These are phyloP conservation scores for Daedaleopsis nitida DNA, from an alignment of 768 basidiomycete species.

Conservation along the genomic window DNA sequence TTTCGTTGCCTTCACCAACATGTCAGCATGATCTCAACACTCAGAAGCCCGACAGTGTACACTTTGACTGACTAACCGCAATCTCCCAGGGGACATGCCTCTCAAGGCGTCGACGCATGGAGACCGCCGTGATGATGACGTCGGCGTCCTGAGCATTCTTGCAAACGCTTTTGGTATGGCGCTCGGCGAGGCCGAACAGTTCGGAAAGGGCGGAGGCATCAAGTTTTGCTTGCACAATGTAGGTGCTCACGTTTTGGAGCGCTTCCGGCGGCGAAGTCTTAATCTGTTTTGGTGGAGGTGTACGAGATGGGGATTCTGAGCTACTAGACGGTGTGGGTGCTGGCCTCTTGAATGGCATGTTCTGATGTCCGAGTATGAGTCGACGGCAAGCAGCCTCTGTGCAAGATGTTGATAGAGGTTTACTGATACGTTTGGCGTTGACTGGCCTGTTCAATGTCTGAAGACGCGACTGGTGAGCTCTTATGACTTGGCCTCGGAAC, in stretches of 20 bases:
- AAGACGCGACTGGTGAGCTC: no score
- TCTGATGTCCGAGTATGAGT: not conserved
- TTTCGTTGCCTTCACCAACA: slow-evolving; percentile 55
- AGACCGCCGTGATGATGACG: slow-evolving; percentile 65
- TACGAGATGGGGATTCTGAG: slow-evolving; percentile 9
- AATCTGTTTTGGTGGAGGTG: slow-evolving; percentile 17
- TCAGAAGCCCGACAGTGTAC: no score
- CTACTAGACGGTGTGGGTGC: slow-evolving; percentile 10
- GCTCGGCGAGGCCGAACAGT: slow-evolving; percentile 31
- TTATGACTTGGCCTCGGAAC: no score
- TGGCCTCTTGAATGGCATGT: slow-evolving; percentile 31
- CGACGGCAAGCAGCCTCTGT: no score
- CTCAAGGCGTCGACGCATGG: slow-evolving; percentile 68
- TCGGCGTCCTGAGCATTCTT: slow-evolving; percentile 52
- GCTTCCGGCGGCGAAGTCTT: slow-evolving; percentile 4
- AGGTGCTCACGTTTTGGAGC: slow-evolving; percentile 21
- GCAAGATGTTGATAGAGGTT: no score
- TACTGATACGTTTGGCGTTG: no score
- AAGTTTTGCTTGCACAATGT: slow-evolving; percentile 34
- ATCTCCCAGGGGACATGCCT: slow-evolving; percentile 66
- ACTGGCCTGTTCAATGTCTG: no score
- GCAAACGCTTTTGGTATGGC: slow-evolving; percentile 37
- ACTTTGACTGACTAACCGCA: slow-evolving; percentile 57
- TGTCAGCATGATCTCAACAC: no score
- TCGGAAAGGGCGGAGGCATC: slow-evolving; percentile 27